Percentiles rank a stretch among this genome's conserved stretches.
Evolutionary conservation across 83 land plant species (phyloP).

Genomic region (Diphasiastrum complanatum): DNA sequence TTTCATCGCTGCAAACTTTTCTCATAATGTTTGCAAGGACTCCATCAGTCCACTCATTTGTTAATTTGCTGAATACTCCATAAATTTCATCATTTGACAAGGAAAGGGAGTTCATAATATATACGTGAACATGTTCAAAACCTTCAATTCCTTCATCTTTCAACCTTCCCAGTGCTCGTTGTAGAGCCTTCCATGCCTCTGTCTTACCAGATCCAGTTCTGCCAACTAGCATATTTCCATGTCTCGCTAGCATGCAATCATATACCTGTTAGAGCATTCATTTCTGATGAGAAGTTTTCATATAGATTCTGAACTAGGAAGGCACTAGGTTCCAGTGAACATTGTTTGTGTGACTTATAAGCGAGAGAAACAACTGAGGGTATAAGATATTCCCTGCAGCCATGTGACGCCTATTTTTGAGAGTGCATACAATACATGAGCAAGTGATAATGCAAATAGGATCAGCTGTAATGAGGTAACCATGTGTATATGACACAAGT

Average conservation of each 20-base stretch:
- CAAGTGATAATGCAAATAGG: too few relatives aligned
- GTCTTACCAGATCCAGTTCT: conserved; percentile 37
- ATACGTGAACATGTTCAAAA: conserved; percentile 24
- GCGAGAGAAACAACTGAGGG: neutral
- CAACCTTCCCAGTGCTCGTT: conserved; percentile 25
- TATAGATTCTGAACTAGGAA: too few relatives aligned
- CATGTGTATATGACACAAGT: too few relatives aligned
- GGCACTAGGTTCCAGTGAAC: too few relatives aligned
- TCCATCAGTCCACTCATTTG: conserved; percentile 35
- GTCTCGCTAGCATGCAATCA: conserved; percentile 37
- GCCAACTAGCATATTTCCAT: conserved; percentile 37
- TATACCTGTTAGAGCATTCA: conserved; percentile 28
- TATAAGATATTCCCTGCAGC: too few relatives aligned
- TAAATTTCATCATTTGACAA: conserved; percentile 36
- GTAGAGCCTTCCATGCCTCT: conserved; percentile 29
- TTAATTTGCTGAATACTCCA: conserved; percentile 27
- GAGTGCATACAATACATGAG: too few relatives aligned
- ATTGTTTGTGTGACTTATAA: neutral
- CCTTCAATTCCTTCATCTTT: conserved; percentile 30
- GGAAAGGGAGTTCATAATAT: conserved; percentile 31
- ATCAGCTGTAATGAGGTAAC: too few relatives aligned
- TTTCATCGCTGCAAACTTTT: conserved; percentile 31
- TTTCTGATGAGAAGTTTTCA: too few relatives aligned
- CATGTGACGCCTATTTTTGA: too few relatives aligned
- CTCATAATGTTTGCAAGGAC: conserved; percentile 31